Conservation (phyloP, 2,329 filamentous ascomycete genomes). For the Penicillium sp. region DNA sequence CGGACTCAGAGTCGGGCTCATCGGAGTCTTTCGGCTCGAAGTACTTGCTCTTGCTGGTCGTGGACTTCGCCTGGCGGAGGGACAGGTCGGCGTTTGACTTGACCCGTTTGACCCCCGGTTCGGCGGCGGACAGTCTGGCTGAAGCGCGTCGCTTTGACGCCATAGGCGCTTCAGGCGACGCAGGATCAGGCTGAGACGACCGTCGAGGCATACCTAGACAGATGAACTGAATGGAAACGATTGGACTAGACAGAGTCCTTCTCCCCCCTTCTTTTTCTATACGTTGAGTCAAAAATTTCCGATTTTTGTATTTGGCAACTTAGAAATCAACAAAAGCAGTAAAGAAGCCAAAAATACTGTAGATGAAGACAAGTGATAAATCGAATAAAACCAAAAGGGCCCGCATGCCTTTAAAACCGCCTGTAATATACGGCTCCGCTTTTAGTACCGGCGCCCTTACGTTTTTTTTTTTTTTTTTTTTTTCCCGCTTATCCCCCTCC, state of each 20-base stretch:
- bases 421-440: constrained; percentile 6
- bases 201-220: constrained; percentile 33
- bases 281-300: background rate
- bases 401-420: constrained; percentile 8
- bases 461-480: constrained; percentile 9
- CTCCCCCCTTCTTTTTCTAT: background rate
- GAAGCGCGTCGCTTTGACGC: constrained; percentile 37
- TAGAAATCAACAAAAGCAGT: background rate
- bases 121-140: constrained; percentile 28
- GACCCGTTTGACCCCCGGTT: constrained; percentile 32
- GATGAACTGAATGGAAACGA: constrained; percentile 1
- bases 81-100: constrained; percentile 25
- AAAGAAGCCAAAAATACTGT: background rate
- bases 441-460: constrained; percentile 1
- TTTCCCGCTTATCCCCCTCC: background rate
- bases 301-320: background rate
- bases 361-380: background rate
- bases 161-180: constrained; percentile 29
- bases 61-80: constrained; percentile 30
- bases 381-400: background rate
- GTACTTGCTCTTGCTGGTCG: constrained; percentile 52
- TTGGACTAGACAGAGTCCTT: background rate
- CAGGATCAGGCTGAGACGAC: constrained; percentile 39
- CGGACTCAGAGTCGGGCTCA: constrained; percentile 41
- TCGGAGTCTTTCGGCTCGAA: constrained; percentile 44